Base-by-base conservation (phyloP, 176 grass and related monocot species). In the Oryza nivara region DNA sequence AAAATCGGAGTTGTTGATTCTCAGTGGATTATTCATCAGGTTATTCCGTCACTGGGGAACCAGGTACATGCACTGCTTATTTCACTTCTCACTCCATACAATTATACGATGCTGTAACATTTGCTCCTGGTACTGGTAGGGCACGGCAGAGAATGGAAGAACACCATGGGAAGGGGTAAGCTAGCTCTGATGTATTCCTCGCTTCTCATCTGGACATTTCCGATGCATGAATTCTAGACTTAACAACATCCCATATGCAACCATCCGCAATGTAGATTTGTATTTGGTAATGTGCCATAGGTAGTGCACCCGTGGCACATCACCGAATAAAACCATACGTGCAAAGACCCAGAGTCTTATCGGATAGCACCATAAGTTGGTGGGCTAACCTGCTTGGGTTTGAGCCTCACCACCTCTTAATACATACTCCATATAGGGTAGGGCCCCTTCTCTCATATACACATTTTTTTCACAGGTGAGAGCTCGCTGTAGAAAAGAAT, bases 1-100 rank as follows among this genome's bases (percentile, higher is more conserved):
- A 99, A 92, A 80, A 99, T 99, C n/a, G 96, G 96, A 82, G 96
- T 99, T 73, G 93, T 99, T 67, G 96, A 99, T 79, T 87, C 96
- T 76, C 93, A 99, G 41, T 96, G 96, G 96, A 96, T 99, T 84
- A 93, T 92, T 87, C 96, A 99, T 87, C 89, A 93, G 80, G 76
- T 72, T 71, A 83, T 99, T 80, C 96, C 93, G 47, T 96, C 96
- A 76, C 93, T 99, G 43, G 93, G 93, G n/a, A 99, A 94, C 64
- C 93, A 99, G 92, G 95, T 97, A 58, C 60, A 26, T 70, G 25
- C 23, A 46, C 38, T 26, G 44, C 14, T 52, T 52, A 52, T 17
- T 1, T 46, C 46, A 64, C 41, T 41, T 79, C 45, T 14, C 17
- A 70, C 67, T 26, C 52, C 17, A 20, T 26, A 35, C 9, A 48